Evolutionary conservation across 345 rosid genomes (phyloP).

Genomic region (Capsella bursapastoris): DNA sequence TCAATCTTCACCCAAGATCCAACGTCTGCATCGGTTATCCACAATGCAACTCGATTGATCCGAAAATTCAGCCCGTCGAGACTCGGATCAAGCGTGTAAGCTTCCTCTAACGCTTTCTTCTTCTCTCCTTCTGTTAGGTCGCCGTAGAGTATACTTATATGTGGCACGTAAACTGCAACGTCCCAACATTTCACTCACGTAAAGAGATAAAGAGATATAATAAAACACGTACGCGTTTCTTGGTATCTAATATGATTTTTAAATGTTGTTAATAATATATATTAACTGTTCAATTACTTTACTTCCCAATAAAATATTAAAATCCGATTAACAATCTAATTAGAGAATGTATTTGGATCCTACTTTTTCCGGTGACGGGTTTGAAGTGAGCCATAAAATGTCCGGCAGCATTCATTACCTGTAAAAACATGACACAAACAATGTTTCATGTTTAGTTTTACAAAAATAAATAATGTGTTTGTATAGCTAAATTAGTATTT

Average conservation of each 20-base stretch:
- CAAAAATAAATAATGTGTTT: neutral
- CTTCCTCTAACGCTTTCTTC: conserved; percentile 67
- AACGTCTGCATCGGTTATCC: conserved; percentile 64
- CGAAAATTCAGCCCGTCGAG: conserved; percentile 53
- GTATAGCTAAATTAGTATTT: neutral
- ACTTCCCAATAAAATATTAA: neutral
- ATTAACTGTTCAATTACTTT: neutral
- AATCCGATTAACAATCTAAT: neutral
- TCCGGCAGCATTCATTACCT: conserved; percentile 71
- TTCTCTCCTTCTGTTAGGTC: conserved; percentile 71
- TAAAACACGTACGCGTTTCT: neutral
- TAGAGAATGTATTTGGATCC: conserved; percentile 35
- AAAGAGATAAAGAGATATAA: neutral
- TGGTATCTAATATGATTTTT: neutral
- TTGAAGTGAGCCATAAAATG: conserved; percentile 58
- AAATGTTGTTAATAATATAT: conserved; percentile 17
- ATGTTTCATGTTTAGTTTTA: neutral
- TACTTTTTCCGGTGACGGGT: conserved; percentile 54
- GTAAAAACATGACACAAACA: conserved; percentile 26
- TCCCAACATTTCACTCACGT: neutral
- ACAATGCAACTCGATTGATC: conserved; percentile 61
- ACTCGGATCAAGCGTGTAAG: conserved; percentile 55
- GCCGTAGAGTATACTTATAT: conserved; percentile 72
- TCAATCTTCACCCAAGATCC: conserved; percentile 77
- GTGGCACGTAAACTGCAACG: conserved; percentile 81